These are phyloP conservation scores for Amauroascus verrucosus DNA, from an alignment of 2,329 filamentous ascomycete species.

Conservation along the genomic window DNA sequence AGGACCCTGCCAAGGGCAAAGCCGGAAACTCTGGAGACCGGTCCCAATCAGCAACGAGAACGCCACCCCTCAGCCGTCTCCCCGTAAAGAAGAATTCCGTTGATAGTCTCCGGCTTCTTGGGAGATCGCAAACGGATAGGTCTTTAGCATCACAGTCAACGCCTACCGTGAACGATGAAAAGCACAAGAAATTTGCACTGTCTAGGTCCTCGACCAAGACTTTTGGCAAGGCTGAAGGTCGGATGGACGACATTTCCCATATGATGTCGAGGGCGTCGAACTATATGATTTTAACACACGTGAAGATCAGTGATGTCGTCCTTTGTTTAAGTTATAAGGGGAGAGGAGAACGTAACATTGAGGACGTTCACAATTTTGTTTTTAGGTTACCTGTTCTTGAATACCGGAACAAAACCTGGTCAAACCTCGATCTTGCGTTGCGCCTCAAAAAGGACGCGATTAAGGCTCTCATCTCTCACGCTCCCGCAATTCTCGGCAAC, in stretches of 20 bases:
- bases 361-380: conserved; percentile 95
- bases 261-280: conserved; percentile 94
- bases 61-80: conserved; percentile 18
- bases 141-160: conserved; percentile 23
- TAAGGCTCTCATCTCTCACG: conserved; percentile 86
- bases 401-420: conserved; percentile 98
- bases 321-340: conserved; percentile 95
- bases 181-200: conserved; percentile 41
- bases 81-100: conserved; percentile 33
- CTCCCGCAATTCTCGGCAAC: conserved; percentile 92
- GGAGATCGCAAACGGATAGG: conserved; percentile 29
- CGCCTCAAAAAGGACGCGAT: conserved; percentile 91
- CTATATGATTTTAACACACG: conserved; percentile 94
- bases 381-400: conserved; percentile 91
- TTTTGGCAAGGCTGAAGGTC: conserved; percentile 51
- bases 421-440: conserved; percentile 85
- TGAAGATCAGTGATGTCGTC: conserved; percentile 90
- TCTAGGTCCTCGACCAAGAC: conserved; percentile 39
- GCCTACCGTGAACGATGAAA: conserved; percentile 30
- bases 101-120: conserved; percentile 33
- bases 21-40: conserved; percentile 15
- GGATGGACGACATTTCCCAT: conserved; percentile 81
- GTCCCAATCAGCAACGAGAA: conserved; percentile 16
- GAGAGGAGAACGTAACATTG: conserved; percentile 85
- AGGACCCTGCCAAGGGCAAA: conserved; percentile 10